Base-by-base conservation (phyloP, 176 grass and related monocot species). In the Ensete ventricosum region DNA sequence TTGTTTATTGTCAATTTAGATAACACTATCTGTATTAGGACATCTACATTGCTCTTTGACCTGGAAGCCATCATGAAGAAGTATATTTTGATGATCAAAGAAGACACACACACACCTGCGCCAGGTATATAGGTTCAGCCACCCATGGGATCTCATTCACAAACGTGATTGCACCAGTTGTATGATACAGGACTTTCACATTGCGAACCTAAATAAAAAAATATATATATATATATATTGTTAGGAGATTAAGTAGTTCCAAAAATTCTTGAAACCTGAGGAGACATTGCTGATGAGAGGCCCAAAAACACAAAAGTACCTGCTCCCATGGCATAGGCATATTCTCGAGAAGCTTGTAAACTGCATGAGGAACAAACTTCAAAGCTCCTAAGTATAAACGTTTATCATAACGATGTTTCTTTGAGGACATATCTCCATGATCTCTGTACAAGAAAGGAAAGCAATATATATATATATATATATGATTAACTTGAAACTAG, bases 261-360 rank as follows among this genome's bases (percentile, higher is more conserved):
- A 50, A 22, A 80, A 76, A 62, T 20, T 54, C 63, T 51, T 3
- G 59, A 60, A 14, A 22, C 29, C 29, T 34, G 29, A 34, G 29
- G 4, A 34, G 29, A 34, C 29, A 34, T 34, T 34, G 29, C 29
- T 5, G 29, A 34, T 34, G 29, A 34, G 29, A 34, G 29, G 29
- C 29, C 24, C 24, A 51, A 74, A 26, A 34, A n/a, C 26, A 71
- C 7, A 59, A 67, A 70, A 70, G 10, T 82, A 97, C 94, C 88
- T 97, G 90, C 52, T 94, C 90, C 95, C 90, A 98, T 9, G 95
- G 95, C 95, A 98, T 98, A 7, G 95, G 90, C 95, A 98, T 98
- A 60, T 98, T 98, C 80, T 98, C 95, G 14, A 93, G 76, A 60
- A 98, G 78, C 67, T 98, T 98, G 67, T 98, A 98, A 26, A 98